A percentile compares a stretch with the other conserved stretches of the same genome.
phyloP scores from a whole-genome alignment of 176 grass and related monocot species.

The Juncus inflexus region DNA sequence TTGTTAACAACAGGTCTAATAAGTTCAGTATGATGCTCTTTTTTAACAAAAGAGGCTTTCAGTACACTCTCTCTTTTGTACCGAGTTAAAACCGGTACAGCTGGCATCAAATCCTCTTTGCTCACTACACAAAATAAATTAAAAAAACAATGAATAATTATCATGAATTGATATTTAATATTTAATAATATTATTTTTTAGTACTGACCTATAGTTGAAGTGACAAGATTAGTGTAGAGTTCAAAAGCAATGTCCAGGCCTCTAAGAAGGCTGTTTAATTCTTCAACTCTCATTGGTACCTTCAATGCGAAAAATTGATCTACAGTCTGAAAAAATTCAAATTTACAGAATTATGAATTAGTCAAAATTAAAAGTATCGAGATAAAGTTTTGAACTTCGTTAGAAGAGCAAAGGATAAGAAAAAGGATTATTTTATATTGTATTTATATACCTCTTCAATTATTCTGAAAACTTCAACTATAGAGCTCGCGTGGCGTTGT shows the following conservation, averaged over 20 bases:
- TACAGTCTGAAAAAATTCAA: conserved; percentile 63
- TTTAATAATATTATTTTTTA: conserved; percentile 8
- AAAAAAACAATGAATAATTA: not conserved
- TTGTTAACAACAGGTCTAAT: conserved; percentile 57
- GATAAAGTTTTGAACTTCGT: no score
- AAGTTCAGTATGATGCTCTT: conserved; percentile 53
- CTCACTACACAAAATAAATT: conserved; percentile 50
- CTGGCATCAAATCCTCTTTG: conserved; percentile 84
- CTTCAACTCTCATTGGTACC: conserved; percentile 77
- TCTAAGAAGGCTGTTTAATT: conserved; percentile 71
- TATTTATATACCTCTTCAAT: conserved; percentile 74
- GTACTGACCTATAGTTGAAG: conserved; percentile 60
- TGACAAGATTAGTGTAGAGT: conserved; percentile 77
- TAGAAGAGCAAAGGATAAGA: no score
- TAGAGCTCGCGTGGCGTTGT: conserved; percentile 84
- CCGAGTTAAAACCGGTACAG: conserved; percentile 87
- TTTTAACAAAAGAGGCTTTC: conserved; percentile 72
- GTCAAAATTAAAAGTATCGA: no score
- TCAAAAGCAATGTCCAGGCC: conserved; percentile 92
- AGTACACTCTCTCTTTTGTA: conserved; percentile 94
- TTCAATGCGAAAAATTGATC: conserved; percentile 96
- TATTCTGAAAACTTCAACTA: conserved; percentile 97
- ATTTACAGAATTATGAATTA: no score
- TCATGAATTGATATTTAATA: not conserved
- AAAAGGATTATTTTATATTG: not conserved